phyloP scores from a whole-genome alignment of 345 rosid species.

The Populus euphratica region DNA sequence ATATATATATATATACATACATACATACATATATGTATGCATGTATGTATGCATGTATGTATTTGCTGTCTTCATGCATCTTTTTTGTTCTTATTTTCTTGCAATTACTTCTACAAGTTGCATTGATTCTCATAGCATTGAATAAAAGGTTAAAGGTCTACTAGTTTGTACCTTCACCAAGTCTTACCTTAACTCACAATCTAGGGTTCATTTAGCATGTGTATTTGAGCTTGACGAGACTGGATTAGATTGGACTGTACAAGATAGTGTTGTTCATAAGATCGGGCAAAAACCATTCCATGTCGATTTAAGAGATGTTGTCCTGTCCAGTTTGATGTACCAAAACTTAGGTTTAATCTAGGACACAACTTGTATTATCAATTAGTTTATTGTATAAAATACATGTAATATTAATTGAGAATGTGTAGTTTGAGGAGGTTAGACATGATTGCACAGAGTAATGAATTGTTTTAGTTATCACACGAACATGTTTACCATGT shows the following conservation, averaged over 20 bases:
- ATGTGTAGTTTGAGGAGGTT: not conserved
- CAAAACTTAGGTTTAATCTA: not conserved
- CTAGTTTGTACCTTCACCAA: not conserved
- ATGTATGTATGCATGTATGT: too few relatives aligned
- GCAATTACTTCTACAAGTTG: not conserved
- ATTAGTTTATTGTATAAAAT: not conserved
- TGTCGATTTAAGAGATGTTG: not conserved
- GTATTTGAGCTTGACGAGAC: not conserved
- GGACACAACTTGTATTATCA: not conserved
- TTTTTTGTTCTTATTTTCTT: not conserved
- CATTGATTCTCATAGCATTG: not conserved
- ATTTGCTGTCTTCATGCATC: not conserved
- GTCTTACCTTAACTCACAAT: not conserved
- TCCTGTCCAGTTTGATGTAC: not conserved
- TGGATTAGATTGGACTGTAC: not conserved
- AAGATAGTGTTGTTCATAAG: not conserved
- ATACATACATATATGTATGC: not conserved
- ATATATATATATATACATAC: too few relatives aligned
- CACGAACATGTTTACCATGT: not conserved
- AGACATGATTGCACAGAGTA: not conserved
- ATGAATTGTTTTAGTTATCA: not conserved
- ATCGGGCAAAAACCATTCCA: not conserved
- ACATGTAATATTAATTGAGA: too few relatives aligned
- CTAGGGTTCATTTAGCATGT: not conserved
- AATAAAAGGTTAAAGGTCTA: not conserved